These are phyloP conservation scores for Haematococcus lacustris DNA, from an alignment of 139 green algal genomes.

Conservation along the genomic window DNA sequence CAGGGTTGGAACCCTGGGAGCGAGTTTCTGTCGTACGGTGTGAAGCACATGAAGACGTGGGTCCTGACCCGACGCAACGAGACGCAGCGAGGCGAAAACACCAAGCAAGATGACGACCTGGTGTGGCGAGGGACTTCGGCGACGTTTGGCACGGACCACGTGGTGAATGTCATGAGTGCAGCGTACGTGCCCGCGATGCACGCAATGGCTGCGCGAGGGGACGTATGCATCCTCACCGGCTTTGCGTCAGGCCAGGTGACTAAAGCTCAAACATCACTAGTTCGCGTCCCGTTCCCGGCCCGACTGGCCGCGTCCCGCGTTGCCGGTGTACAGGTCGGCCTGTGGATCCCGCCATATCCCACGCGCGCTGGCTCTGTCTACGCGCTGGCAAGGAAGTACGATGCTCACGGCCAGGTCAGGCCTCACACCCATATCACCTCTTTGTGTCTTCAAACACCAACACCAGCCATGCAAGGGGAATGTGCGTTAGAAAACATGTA, in stretches of 20 bases:
- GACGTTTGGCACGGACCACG: slow-evolving; percentile 29
- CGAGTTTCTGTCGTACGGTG: slow-evolving; percentile 55
- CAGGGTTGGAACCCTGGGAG: no score
- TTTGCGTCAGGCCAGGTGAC: slow-evolving; percentile 30
- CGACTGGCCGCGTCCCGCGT: neutral
- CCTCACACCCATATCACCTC: no score
- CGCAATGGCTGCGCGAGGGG: slow-evolving; percentile 29
- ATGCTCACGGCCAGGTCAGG: slow-evolving; percentile 27
- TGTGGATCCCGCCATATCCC: slow-evolving; percentile 52
- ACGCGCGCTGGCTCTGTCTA: slow-evolving; percentile 33
- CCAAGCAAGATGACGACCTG: neutral
- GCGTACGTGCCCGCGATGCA: slow-evolving; percentile 44
- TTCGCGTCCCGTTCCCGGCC: neutral
- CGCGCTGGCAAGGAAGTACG: slow-evolving; percentile 32
- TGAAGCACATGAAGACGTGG: slow-evolving; percentile 61
- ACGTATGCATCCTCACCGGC: slow-evolving; percentile 50
- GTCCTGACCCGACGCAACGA: slow-evolving; percentile 11
- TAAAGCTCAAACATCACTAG: neutral
- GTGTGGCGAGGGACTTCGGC: slow-evolving; percentile 10
- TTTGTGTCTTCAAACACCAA: no score
- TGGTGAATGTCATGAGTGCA: slow-evolving; percentile 42
- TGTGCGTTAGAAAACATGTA: no score
- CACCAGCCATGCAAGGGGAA: no score
- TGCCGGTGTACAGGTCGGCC: no score
- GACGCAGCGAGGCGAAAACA: neutral